Percentiles rank a stretch among this genome's conserved stretches.
Evolutionary conservation across 495 filamentous ascomycete species (phyloP).

Genomic region (Aspergillus kassunensis): DNA sequence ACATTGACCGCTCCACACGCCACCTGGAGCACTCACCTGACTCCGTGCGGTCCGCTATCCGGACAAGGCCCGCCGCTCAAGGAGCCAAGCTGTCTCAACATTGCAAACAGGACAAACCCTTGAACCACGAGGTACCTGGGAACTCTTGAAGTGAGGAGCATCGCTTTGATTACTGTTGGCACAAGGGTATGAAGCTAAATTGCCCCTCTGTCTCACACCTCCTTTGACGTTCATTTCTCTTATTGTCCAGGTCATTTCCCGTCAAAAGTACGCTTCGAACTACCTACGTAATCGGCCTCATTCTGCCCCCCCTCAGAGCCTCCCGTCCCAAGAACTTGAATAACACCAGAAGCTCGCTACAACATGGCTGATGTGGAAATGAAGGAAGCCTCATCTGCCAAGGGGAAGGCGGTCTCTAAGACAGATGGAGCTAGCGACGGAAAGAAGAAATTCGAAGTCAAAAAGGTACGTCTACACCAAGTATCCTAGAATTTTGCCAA

Average conservation of each 20-base stretch:
- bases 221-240: neutral
- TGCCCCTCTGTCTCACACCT: neutral
- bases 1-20: conserved; percentile 7
- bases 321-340: neutral
- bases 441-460: conserved; percentile 96
- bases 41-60: neutral
- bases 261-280: neutral
- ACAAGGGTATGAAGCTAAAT: conserved; percentile 1
- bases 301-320: conserved; percentile 13
- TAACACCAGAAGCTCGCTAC: neutral
- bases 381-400: conserved; percentile 69
- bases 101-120: conserved; percentile 17
- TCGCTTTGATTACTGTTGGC: neutral
- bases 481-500: neutral
- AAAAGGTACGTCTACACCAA: conserved; percentile 64
- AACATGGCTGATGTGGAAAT: conserved; percentile 96
- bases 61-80: too few species aligned
- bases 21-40: neutral
- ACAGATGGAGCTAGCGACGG: conserved; percentile 56
- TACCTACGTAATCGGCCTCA: conserved; percentile 21
- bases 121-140: neutral
- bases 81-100: too few species aligned
- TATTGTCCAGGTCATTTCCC: neutral
- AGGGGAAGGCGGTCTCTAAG: conserved; percentile 61
- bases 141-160: neutral